phyloP scores from a whole-genome alignment of 176 grass and related monocot species.

The Ampelocalamus luodianensis region DNA sequence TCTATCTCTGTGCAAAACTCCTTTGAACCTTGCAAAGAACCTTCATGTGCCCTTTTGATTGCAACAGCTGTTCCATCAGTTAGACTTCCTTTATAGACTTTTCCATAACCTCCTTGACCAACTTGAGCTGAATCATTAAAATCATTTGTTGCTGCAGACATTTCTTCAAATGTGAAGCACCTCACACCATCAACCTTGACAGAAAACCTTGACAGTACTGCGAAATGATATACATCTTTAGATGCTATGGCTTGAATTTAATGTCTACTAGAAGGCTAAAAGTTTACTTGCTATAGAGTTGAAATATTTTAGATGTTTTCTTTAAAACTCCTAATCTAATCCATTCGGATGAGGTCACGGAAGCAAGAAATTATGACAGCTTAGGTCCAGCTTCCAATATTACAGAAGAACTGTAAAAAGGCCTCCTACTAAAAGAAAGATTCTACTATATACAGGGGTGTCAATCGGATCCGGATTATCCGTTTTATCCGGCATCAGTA shows the following conservation, averaged over 20 bases:
- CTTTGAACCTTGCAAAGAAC: constrained; percentile 88
- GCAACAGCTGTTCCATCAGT: constrained; percentile 78
- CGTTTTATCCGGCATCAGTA: too few species aligned
- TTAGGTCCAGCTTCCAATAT: constrained; percentile 1
- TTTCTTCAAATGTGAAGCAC: constrained; percentile 85
- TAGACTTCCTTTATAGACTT: constrained; percentile 84
- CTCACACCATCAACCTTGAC: constrained; percentile 83
- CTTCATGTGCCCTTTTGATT: constrained; percentile 89
- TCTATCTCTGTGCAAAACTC: constrained; percentile 97
- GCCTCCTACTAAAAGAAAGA: constrained; percentile 16
- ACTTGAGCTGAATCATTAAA: constrained; percentile 74
- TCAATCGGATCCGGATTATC: too few species aligned
- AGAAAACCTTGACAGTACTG: constrained; percentile 68
- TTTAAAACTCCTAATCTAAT: not conserved
- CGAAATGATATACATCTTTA: constrained; percentile 43
- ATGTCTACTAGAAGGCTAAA: constrained; percentile 4
- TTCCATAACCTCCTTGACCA: constrained; percentile 94
- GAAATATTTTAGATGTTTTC: constrained; percentile 9
- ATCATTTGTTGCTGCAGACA: constrained; percentile 69
- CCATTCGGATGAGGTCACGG: not conserved
- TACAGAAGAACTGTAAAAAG: not conserved
- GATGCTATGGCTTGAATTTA: constrained; percentile 23
- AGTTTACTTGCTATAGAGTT: not conserved
- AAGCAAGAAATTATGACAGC: constrained; percentile 11
- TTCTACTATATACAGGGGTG: not conserved